Evolutionary conservation across 495 filamentous ascomycete species (phyloP).

Genomic region (Penicillium pancosmium): DNA sequence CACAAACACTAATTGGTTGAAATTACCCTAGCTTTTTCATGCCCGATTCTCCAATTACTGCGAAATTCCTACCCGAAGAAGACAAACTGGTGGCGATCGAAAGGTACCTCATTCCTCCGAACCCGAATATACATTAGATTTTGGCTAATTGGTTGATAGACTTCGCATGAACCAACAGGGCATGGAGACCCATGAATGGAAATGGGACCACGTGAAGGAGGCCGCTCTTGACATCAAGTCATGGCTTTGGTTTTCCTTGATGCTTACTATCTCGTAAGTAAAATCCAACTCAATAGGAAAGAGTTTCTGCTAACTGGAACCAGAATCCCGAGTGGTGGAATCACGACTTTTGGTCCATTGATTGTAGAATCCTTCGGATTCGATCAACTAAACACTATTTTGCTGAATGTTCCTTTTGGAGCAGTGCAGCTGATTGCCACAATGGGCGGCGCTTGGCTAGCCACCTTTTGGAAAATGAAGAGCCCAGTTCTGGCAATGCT

Average conservation of each 20-base stretch:
- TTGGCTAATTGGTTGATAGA: constrained; percentile 23
- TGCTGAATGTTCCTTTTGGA: constrained; percentile 68
- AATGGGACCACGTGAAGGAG: constrained; percentile 65
- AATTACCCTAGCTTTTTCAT: constrained; percentile 42
- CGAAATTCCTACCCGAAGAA: constrained; percentile 59
- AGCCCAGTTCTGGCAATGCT: constrained; percentile 57
- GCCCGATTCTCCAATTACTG: constrained; percentile 62
- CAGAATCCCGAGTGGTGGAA: constrained; percentile 64
- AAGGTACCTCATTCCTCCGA: constrained; percentile 29
- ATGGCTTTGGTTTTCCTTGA: constrained; percentile 66
- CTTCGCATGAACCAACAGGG: constrained; percentile 69
- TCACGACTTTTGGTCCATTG: constrained; percentile 65
- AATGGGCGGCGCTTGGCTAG: constrained; percentile 58
- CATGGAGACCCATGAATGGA: constrained; percentile 58
- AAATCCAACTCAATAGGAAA: not conserved
- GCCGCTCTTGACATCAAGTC: constrained; percentile 65
- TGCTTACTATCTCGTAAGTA: constrained; percentile 52
- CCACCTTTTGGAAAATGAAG: constrained; percentile 56
- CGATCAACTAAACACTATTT: constrained; percentile 59
- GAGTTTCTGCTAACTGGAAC: constrained; percentile 25
- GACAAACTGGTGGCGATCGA: constrained; percentile 66
- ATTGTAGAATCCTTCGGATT: constrained; percentile 66
- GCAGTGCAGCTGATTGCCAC: constrained; percentile 62
- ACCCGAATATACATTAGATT: not conserved
- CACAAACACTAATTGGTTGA: constrained; percentile 3